Base-by-base conservation (phyloP, 257 asterid genomes). In the Solanum stenotomum region DNA sequence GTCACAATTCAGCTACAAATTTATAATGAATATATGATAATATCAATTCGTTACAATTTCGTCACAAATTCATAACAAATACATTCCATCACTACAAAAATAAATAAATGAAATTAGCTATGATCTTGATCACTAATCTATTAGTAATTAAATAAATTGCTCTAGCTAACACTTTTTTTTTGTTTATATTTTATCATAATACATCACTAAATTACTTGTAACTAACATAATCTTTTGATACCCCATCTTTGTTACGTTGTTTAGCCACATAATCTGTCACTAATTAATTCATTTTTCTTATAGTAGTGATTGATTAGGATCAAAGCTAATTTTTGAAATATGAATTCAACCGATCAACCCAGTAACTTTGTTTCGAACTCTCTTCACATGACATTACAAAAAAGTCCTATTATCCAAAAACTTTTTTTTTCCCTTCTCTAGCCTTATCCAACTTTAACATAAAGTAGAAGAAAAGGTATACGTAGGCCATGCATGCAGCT, bases 371-470 rank as follows among this genome's bases (percentile, higher is more conserved):
- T 2, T 8, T 0, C 4, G 0, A 71, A 71, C 11, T 15, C 2
- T 20, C 4, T 20, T 20, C 63, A 75, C 29, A 22, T 22, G 20
- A 10, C 52, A 75, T 35, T 75, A 22, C 20, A 75, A 75, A 15
- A 5, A 22, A 18, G 22, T 49, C 1, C 1, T 13, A 23, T 20
- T 22, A 75, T 35, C 6, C 20, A 75, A 75, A 35, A 34, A 35
- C 16, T 0, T 1, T 0, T 10, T 72, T 5, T 5, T 0, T 0
- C 4, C 27, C 5, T 4, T n/a, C 27, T 20, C 46, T 34, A 20
- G 16, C 29, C 29, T 74, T 74, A 74, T 74, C 83, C 59, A 38
- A 38, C 52, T 78, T 78, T 40, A 40, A 15, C 23, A 40, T 10
- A 77, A 77, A 40, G 23, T 77, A 5, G 5, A 46, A 5, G 20